Percentiles rank a stretch among this genome's conserved stretches.
Evolutionary conservation across 441 rosid species (phyloP).

Genomic region (Rhodomyrtus psidioides): DNA sequence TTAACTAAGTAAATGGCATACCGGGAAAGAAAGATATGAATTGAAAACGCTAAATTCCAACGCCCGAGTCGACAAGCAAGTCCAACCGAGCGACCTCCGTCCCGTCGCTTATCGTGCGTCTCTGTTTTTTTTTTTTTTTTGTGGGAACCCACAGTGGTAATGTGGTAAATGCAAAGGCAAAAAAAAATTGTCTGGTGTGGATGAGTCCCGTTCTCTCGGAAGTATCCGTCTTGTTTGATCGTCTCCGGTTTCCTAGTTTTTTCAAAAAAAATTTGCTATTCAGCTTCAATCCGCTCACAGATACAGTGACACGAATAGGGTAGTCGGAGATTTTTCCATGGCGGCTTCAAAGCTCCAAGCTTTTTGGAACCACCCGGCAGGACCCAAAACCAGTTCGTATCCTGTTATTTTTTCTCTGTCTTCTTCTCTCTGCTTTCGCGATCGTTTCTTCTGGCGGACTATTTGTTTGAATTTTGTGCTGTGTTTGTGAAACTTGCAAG

Average conservation of each 20-base stretch:
- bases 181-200: not conserved
- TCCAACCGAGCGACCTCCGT: not conserved
- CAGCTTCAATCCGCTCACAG: not conserved
- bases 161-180: not conserved
- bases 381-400: slow-evolving; percentile 85
- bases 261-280: not conserved
- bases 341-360: slow-evolving; percentile 73
- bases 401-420: not conserved
- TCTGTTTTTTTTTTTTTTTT: not conserved
- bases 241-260: not conserved
- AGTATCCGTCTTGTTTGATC: not conserved
- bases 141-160: not conserved
- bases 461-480: not conserved
- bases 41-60: not conserved
- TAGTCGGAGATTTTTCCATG: slow-evolving; percentile 22
- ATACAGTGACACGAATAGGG: not conserved
- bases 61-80: not conserved
- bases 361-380: slow-evolving; percentile 96
- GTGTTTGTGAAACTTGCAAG: not conserved
- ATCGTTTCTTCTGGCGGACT: not conserved
- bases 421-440: not conserved
- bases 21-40: no score
- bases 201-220: not conserved
- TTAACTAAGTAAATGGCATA: not conserved
- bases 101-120: not conserved